Base-by-base conservation (phyloP, 768 basidiomycete species). In the Tylopilus subfusipes region DNA sequence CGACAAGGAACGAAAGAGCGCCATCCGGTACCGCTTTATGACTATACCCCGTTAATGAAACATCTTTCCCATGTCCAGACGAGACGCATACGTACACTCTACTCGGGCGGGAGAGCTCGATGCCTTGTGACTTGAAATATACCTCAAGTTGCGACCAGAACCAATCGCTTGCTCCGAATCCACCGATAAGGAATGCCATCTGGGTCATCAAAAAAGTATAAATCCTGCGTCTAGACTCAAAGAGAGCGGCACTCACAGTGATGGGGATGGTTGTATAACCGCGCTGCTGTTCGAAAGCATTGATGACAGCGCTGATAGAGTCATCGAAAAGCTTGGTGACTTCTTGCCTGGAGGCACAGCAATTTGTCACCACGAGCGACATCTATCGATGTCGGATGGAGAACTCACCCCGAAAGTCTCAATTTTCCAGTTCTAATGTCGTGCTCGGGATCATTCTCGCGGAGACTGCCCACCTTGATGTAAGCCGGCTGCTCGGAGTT, bases 11-110 rank as follows among this genome's bases (percentile, higher is more conserved):
- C 13, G 63, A 70, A 13, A 73, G 58, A 1, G 73, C 77, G 0
- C 81, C 81, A 53, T 81, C 77, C 0, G 81, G 76, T 14, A 82
- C 80, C 0, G 80, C 81, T 68, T 72, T 80, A 40, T 68, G 68
- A 24, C 57, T 58, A 25, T n/a, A 19, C 1, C 24, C 6, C 1
- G 19, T 47, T 4, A 34, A 30, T 48, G 11, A 42, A 22, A 25
- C 14, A 4, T 7, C 4, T 4, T 46, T 5, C 16, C 31, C 8
- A 21, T 22, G 4, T 1, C 21, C 7, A 14, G 34, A 31, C 11
- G 25, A 36, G 25, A 45, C 0, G 66, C 72, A 22, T 54, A 79
- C 81, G 76, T 68, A 66, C 78, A 76, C 43, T 70, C 52, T 74
- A 46, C 78, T 77, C 0, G 80, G 82, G 18, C 80, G 73, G 38